These are phyloP conservation scores for Myxozyma melibiosi DNA, from an alignment of 805 yeast genomes.

Conservation along the genomic window DNA sequence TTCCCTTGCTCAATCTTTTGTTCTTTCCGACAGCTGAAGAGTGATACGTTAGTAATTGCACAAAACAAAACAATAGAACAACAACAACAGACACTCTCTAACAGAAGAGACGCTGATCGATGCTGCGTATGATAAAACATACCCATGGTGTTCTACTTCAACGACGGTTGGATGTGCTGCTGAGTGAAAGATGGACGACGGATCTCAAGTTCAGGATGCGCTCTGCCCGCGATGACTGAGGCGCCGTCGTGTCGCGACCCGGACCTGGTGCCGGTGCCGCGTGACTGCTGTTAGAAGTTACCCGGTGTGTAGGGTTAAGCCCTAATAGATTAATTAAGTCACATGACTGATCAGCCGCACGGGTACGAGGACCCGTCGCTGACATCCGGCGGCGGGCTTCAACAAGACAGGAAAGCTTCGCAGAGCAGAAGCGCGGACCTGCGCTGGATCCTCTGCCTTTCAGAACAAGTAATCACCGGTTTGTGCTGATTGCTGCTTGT, in stretches of 20 bases:
- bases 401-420: too few species aligned
- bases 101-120: not conserved
- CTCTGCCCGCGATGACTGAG: not conserved
- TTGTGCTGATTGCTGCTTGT: too few species aligned
- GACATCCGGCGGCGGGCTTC: too few species aligned
- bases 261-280: not conserved
- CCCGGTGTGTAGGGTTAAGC: not conserved
- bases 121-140: not conserved
- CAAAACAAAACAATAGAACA: not conserved
- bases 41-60: not conserved
- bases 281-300: constrained; percentile 6
- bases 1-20: constrained; percentile 81
- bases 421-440: too few species aligned
- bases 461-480: too few species aligned
- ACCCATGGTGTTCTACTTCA: constrained; percentile 31
- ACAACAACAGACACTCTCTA: not conserved
- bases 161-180: constrained; percentile 16
- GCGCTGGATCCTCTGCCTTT: too few species aligned
- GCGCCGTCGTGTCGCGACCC: not conserved
- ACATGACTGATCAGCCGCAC: constrained; percentile 1
- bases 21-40: constrained; percentile 83
- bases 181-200: constrained; percentile 4
- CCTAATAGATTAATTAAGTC: not conserved
- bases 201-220: constrained; percentile 2
- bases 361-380: not conserved